Evolutionary conservation across 2,329 filamentous ascomycete genomes (phyloP).

Genomic region (Aspergillus luchuensis): DNA sequence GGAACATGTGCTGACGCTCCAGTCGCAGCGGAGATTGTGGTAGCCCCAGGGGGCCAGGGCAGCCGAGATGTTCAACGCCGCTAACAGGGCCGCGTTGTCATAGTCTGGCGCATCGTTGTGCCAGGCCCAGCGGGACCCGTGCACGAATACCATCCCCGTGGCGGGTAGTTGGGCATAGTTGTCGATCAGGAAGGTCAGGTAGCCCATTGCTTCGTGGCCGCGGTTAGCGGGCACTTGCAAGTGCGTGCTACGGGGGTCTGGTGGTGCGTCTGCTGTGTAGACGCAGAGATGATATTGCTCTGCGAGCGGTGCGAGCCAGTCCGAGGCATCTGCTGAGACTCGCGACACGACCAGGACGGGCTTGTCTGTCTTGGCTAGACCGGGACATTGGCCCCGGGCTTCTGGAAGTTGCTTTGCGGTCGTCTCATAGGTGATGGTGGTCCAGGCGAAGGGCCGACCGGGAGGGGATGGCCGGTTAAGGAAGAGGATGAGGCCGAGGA

Average conservation of each 20-base stretch:
- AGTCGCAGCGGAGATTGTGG: constrained; percentile 55
- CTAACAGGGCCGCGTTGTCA: constrained; percentile 48
- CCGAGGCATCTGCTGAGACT: constrained; percentile 42
- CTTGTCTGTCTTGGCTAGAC: constrained; percentile 41
- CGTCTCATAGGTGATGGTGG: constrained; percentile 46
- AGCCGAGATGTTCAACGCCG: constrained; percentile 39
- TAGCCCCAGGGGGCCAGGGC: constrained; percentile 47
- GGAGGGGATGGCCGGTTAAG: constrained; percentile 36
- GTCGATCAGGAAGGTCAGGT: constrained; percentile 52
- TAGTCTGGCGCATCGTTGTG: constrained; percentile 50
- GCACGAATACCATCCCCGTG: constrained; percentile 46
- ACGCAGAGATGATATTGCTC: constrained; percentile 50
- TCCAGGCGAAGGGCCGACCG: constrained; percentile 46
- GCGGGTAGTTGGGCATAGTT: constrained; percentile 46
- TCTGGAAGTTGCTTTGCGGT: constrained; percentile 37
- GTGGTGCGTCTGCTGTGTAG: constrained; percentile 45
- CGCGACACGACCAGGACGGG: constrained; percentile 51
- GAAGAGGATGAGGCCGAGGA: constrained; percentile 42
- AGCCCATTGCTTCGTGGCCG: constrained; percentile 52
- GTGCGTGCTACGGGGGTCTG: constrained; percentile 26
- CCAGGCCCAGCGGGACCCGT: constrained; percentile 49
- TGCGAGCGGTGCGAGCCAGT: constrained; percentile 46
- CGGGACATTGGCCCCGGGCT: constrained; percentile 47
- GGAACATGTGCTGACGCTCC: constrained; percentile 49
- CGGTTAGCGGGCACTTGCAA: constrained; percentile 51